These are phyloP conservation scores for Metschnikowia peoriensis DNA, from an alignment of 805 yeast species.

Conservation along the genomic window DNA sequence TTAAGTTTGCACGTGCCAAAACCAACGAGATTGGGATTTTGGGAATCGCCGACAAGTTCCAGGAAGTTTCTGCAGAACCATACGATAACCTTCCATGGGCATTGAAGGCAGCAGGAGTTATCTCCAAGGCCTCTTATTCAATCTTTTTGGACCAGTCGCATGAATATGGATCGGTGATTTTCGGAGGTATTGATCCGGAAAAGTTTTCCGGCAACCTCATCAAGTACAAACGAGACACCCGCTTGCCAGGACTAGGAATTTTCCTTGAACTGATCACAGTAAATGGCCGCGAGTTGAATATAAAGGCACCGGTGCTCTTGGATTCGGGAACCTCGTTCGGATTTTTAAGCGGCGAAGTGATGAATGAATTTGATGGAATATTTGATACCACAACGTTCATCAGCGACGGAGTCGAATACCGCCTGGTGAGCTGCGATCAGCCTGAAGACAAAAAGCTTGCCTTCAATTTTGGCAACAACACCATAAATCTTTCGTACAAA, in stretches of 20 bases:
- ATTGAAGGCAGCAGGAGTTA: slow-evolving; percentile 56
- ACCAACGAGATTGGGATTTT: slow-evolving; percentile 6
- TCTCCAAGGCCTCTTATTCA: slow-evolving; percentile 56
- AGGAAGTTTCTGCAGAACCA: background rate
- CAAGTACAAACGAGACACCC: background rate
- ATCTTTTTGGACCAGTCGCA: slow-evolving; percentile 50
- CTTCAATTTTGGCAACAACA: slow-evolving; percentile 13
- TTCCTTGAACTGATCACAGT: slow-evolving; percentile 1
- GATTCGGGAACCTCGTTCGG: slow-evolving; percentile 15
- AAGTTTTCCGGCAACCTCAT: slow-evolving; percentile 25
- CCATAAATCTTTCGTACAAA: slow-evolving; percentile 6
- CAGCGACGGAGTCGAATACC: slow-evolving; percentile 5
- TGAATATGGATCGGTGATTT: slow-evolving; percentile 31
- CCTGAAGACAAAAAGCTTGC: slow-evolving; percentile 12
- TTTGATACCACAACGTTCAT: slow-evolving; percentile 7
- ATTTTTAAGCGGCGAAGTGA: slow-evolving; percentile 6
- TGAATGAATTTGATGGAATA: slow-evolving; percentile 10
- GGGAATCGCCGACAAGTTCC: slow-evolving; percentile 10
- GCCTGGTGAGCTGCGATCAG: slow-evolving; percentile 14
- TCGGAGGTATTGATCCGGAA: slow-evolving; percentile 44
- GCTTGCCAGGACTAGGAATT: slow-evolving; percentile 6
- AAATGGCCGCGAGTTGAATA: background rate
- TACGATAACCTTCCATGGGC: slow-evolving; percentile 57
- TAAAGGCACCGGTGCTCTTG: slow-evolving; percentile 7
- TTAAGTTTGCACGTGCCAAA: slow-evolving; percentile 11